These are phyloP conservation scores for Seiridium unicorne DNA, from an alignment of 2,329 filamentous ascomycete genomes.

Conservation along the genomic window DNA sequence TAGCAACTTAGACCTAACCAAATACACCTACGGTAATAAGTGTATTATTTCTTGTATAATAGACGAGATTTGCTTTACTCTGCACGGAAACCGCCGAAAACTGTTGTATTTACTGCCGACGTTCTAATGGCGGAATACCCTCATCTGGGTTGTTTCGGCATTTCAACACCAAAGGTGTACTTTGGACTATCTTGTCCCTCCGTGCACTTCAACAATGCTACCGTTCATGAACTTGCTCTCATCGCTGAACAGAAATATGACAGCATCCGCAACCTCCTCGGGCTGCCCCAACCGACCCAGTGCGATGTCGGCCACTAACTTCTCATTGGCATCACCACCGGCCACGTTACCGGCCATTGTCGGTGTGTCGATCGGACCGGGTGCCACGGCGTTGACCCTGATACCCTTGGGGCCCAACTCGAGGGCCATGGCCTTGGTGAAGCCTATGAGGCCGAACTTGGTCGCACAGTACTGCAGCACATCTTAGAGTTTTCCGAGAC, in stretches of 20 bases:
- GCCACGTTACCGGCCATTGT: conserved; percentile 41
- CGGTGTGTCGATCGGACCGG: conserved; percentile 25
- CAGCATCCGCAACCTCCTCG: conserved; percentile 30
- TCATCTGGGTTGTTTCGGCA: too few species aligned
- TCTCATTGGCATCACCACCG: conserved; percentile 36
- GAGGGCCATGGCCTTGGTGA: conserved; percentile 40
- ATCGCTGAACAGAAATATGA: conserved; percentile 49
- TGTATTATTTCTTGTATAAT: too few species aligned
- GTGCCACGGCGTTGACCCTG: conserved; percentile 31
- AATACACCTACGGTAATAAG: too few species aligned
- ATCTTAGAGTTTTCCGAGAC: neutral
- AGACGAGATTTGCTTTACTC: too few species aligned
- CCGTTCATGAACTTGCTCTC: conserved; percentile 55
- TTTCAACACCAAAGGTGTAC: too few species aligned
- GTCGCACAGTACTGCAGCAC: conserved; percentile 26
- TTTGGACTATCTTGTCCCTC: neutral
- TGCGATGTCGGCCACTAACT: conserved; percentile 19
- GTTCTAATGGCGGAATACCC: too few species aligned
- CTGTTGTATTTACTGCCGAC: too few species aligned
- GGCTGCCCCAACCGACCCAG: conserved; percentile 23
- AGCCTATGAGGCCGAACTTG: conserved; percentile 39
- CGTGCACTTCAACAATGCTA: conserved; percentile 40
- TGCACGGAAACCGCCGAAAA: too few species aligned
- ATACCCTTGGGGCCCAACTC: conserved; percentile 36
- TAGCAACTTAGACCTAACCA: too few species aligned